Evolutionary conservation across 306 rosid genomes (phyloP).

Genomic region (Gastrolobium villosum): DNA sequence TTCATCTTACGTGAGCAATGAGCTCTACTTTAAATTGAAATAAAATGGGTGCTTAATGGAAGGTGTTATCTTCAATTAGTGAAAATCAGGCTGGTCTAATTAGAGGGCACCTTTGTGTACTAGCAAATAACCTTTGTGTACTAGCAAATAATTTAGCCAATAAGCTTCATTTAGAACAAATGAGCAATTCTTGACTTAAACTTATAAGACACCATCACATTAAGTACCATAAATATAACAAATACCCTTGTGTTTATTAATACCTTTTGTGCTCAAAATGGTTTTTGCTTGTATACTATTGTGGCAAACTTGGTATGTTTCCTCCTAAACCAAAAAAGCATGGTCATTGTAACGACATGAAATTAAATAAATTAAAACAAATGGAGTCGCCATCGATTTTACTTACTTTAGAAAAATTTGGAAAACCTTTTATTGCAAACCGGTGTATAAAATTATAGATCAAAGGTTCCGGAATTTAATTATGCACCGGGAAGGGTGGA

Average conservation of each 20-base stretch:
- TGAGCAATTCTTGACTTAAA: slow-evolving; percentile 53
- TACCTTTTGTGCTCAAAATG: slow-evolving; percentile 36
- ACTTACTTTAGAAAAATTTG: too few species aligned
- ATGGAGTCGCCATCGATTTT: too few species aligned
- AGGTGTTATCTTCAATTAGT: slow-evolving; percentile 73
- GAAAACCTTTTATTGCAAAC: too few species aligned
- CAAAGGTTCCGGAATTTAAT: too few species aligned
- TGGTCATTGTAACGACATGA: neutral
- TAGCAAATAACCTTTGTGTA: slow-evolving; percentile 54
- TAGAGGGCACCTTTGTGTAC: slow-evolving; percentile 60
- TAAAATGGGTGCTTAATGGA: slow-evolving; percentile 43
- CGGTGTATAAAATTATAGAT: too few species aligned
- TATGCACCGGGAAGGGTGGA: too few species aligned
- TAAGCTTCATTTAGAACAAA: slow-evolving; percentile 55
- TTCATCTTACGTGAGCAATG: slow-evolving; percentile 37
- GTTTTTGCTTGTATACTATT: slow-evolving; percentile 43
- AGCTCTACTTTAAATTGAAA: slow-evolving; percentile 47
- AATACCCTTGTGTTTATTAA: slow-evolving; percentile 45
- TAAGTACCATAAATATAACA: slow-evolving; percentile 34
- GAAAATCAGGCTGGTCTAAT: slow-evolving; percentile 90
- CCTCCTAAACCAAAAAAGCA: slow-evolving; percentile 43
- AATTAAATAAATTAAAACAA: too few species aligned
- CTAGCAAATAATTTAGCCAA: slow-evolving; percentile 62
- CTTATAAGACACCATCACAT: slow-evolving; percentile 52
- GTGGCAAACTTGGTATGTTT: slow-evolving; percentile 35